These are phyloP conservation scores for Xylariaceae sp. DNA, from an alignment of 2,329 filamentous ascomycete species.

Conservation along the genomic window DNA sequence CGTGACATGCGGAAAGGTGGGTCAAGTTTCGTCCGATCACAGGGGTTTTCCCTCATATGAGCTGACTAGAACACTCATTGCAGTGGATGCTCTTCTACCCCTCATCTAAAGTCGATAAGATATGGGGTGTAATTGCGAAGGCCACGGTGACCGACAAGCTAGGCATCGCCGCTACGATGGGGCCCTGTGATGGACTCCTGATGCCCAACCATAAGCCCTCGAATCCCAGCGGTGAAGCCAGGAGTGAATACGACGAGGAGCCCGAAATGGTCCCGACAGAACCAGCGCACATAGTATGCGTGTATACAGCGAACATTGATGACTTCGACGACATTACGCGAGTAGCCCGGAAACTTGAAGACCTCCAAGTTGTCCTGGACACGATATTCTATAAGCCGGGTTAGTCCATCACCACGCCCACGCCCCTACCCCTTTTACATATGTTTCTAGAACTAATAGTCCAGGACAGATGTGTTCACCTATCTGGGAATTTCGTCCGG, in stretches of 20 bases:
- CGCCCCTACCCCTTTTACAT: not conserved
- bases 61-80: not conserved
- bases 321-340: conserved; percentile 63
- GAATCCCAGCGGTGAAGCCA: no score
- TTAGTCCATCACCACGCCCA: conserved; percentile 32
- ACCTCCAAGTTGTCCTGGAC: conserved; percentile 53
- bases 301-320: conserved; percentile 72
- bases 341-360: conserved; percentile 57
- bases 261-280: conserved; percentile 14
- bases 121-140: conserved; percentile 62
- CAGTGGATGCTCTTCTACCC: conserved; percentile 69
- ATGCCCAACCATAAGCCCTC: no score
- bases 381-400: conserved; percentile 75
- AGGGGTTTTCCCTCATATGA: not conserved
- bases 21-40: conserved; percentile 10
- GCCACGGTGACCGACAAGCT: conserved; percentile 64
- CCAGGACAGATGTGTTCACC: conserved; percentile 57
- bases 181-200: conserved; percentile 36
- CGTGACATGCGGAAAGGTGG: conserved; percentile 62
- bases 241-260: no score
- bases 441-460: conserved; percentile 1
- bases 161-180: conserved; percentile 68
- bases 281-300: conserved; percentile 58
- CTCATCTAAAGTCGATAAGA: conserved; percentile 48
- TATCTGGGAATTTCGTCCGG: conserved; percentile 55